Percentiles rank a stretch among this genome's conserved stretches.
phyloP scores from a whole-genome alignment of 2,329 filamentous ascomycete species.

The Pyrenochaeta sp. region DNA sequence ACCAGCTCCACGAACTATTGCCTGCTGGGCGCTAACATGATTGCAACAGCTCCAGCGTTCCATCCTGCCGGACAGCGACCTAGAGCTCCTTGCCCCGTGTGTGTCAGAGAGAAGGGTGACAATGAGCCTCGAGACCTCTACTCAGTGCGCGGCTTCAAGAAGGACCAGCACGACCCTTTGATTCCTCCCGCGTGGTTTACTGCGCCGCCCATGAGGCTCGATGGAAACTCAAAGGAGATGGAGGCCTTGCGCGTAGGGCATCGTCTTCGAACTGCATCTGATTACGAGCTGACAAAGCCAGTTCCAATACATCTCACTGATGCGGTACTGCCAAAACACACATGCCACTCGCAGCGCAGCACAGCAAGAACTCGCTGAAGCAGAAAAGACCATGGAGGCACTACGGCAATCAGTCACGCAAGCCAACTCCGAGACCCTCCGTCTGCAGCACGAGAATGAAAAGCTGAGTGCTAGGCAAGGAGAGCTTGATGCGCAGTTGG shows the following conservation, averaged over 20 bases:
- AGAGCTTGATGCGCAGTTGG: conserved; percentile 18
- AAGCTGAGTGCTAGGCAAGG: conserved; percentile 16
- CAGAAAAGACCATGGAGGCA: conserved; percentile 34
- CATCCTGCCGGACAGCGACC: conserved; percentile 52
- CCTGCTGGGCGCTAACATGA: conserved; percentile 2
- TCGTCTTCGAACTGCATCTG: not conserved
- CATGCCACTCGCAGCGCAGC: conserved; percentile 27
- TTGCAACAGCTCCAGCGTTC: conserved; percentile 53
- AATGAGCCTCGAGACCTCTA: conserved; percentile 49
- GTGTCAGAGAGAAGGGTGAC: conserved; percentile 48
- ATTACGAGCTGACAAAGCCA: conserved; percentile 28
- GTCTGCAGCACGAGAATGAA: conserved; percentile 30
- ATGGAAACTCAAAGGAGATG: conserved; percentile 44
- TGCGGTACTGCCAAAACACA: conserved; percentile 35
- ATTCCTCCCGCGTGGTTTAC: conserved; percentile 55
- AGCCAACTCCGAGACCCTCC: conserved; percentile 40
- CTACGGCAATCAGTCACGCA: conserved; percentile 45
- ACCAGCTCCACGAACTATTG: not conserved
- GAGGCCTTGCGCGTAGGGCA: conserved; percentile 52
- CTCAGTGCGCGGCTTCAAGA: conserved; percentile 53
- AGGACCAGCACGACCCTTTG: conserved; percentile 51
- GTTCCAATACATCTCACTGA: conserved; percentile 56
- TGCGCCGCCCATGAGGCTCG: conserved; percentile 55
- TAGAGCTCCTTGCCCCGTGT: conserved; percentile 55
- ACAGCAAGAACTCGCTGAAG: conserved; percentile 15